Base-by-base conservation (phyloP, 2,329 filamentous ascomycete genomes). In the Pezicula carpinea region DNA sequence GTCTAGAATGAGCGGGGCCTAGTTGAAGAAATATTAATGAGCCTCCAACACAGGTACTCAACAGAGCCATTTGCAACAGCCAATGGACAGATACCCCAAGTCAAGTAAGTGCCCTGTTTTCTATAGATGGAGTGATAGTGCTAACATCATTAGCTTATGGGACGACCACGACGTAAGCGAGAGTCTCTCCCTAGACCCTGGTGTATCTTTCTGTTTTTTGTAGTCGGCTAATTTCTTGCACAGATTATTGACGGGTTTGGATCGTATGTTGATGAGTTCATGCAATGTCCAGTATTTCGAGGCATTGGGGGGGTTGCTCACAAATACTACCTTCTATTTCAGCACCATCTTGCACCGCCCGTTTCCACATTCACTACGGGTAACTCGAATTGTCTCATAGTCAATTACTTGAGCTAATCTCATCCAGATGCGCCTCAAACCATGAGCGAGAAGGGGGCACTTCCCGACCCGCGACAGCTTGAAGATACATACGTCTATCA, bases 261-360 rank as follows among this genome's bases (percentile, higher is more conserved):
- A 4, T 96, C 90, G 0, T 99, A 99, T 66, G 83, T 90, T 21
- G 83, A 96, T 60, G 82, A 90, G 32, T 97, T 97, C 63, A 97
- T 97, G 90, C 81, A 79, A 58, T 93, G 89, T 43, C 79, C 89
- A 39, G 89, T 99, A 5, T 97, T 99, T 67, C 85, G 87, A 38
- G 93, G 93, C 17, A 81, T 99, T 47, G 93, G 93, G 5, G 89
- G 88, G 26, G 83, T 91, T 46, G 93, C 93, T 1, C 95, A 93
- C 74, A 99, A 99, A 68, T 97, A 97, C 68, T 99, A 99, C 65
- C 80, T 97, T 78, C 79, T 99, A 8, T 99, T 99, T 68, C 93
- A 99, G 69, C 93, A 99, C 58, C 92, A 96, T 60, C 71, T 95
- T 42, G 80, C 91, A 11, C 92, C 92, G 1, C 90, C 92, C 0